These are phyloP conservation scores for Colletotrichum costaricense DNA, from an alignment of 2,329 filamentous ascomycete genomes.

Conservation along the genomic window DNA sequence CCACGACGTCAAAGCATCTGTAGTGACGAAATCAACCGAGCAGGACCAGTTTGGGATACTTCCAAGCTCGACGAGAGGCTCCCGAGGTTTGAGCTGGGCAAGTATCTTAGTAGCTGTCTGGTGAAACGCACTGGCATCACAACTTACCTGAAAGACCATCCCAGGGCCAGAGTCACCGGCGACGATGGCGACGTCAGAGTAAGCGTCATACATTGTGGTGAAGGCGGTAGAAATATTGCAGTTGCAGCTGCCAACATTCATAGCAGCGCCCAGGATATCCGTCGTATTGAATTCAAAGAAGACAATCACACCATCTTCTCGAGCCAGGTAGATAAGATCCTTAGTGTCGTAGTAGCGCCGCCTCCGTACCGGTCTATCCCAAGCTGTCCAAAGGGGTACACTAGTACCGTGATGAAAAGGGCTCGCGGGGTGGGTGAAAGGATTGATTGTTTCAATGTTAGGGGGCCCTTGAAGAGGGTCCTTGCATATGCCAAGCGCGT, in stretches of 20 bases:
- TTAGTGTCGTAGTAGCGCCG: constrained; percentile 69
- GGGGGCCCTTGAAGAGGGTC: constrained; percentile 64
- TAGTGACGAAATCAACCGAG: constrained; percentile 65
- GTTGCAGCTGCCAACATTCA: constrained; percentile 72
- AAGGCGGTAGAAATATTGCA: constrained; percentile 87
- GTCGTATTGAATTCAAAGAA: constrained; percentile 75
- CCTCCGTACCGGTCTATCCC: constrained; percentile 81
- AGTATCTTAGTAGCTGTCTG: background rate
- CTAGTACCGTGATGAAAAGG: constrained; percentile 58
- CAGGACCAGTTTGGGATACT: constrained; percentile 73
- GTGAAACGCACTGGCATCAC: background rate
- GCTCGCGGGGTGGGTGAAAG: constrained; percentile 54
- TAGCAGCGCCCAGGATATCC: constrained; percentile 64
- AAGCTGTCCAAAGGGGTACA: constrained; percentile 80
- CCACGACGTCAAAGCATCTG: constrained; percentile 49
- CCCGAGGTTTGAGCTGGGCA: constrained; percentile 33
- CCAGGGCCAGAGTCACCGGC: constrained; percentile 84
- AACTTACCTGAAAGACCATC: constrained; percentile 76
- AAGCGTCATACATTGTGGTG: constrained; percentile 75
- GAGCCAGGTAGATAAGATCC: constrained; percentile 86
- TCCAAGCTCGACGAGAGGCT: constrained; percentile 46
- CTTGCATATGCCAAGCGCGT: constrained; percentile 67
- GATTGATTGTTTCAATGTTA: constrained; percentile 57
- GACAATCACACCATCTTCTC: constrained; percentile 86
- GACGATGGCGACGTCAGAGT: constrained; percentile 82